Conservation (phyloP, 2,329 filamentous ascomycete species). For the Fusarium palustre region DNA sequence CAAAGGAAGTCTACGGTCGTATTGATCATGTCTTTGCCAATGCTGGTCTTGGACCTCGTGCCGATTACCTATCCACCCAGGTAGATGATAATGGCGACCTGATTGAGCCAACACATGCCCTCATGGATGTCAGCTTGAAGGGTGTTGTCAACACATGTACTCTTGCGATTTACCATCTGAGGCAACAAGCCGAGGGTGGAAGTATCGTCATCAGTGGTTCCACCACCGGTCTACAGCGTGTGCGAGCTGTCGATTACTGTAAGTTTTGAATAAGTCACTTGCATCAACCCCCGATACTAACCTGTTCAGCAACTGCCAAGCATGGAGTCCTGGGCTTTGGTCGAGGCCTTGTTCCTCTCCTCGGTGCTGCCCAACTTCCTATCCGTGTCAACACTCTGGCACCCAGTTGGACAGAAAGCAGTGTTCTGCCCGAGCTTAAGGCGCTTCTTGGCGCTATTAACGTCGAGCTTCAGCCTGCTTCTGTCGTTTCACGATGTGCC, state of each 20-base stretch:
- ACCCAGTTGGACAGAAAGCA: constrained; percentile 66
- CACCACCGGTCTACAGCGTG: constrained; percentile 61
- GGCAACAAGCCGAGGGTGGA: constrained; percentile 59
- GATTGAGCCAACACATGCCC: constrained; percentile 56
- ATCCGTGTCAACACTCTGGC: constrained; percentile 68
- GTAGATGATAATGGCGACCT: constrained; percentile 63
- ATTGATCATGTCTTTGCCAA: constrained; percentile 82
- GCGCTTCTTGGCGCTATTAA: constrained; percentile 54
- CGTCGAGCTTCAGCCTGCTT: constrained; percentile 58
- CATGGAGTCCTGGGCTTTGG: constrained; percentile 66
- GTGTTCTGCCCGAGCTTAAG: constrained; percentile 56
- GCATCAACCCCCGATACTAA: constrained; percentile 4
- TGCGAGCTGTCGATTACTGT: constrained; percentile 65
- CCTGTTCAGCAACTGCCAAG: constrained; percentile 60
- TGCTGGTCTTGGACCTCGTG: constrained; percentile 63
- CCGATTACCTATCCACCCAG: constrained; percentile 60
- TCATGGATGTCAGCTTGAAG: constrained; percentile 63
- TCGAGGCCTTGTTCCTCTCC: constrained; percentile 57
- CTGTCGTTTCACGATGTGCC: constrained; percentile 61
- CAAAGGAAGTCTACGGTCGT: constrained; percentile 73
- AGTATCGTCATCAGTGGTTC: constrained; percentile 67
- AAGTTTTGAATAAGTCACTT: constrained; percentile 19
- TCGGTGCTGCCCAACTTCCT: constrained; percentile 54
- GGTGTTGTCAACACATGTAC: constrained; percentile 63
- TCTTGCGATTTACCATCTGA: constrained; percentile 63